Conservation (phyloP, 495 filamentous ascomycete genomes). For the Ramalina intermedia region DNA sequence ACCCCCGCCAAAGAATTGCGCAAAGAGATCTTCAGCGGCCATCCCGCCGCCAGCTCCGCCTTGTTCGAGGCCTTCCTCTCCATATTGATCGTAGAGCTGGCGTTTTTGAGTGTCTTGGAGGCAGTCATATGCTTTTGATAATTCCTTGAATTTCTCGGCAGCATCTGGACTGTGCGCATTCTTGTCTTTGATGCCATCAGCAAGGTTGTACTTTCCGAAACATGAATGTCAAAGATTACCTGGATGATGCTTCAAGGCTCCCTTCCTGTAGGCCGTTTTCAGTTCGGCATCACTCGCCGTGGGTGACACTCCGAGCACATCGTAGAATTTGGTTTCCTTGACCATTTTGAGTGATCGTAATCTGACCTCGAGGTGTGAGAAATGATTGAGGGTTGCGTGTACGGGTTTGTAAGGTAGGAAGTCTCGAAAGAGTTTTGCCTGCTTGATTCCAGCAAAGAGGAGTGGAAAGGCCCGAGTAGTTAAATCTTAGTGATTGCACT, state of each 20-base stretch:
- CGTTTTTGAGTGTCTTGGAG: conserved; percentile 88
- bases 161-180: conserved; percentile 87
- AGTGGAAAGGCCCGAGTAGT: too few relatives aligned
- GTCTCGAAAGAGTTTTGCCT: neutral
- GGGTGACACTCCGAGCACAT: conserved; percentile 63
- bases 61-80: conserved; percentile 85
- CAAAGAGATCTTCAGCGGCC: conserved; percentile 93
- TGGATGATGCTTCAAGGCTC: conserved; percentile 80
- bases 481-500: too few relatives aligned
- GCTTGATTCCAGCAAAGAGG: too few relatives aligned
- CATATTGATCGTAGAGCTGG: conserved; percentile 87
- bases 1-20: conserved; percentile 90
- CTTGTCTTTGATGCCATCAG: conserved; percentile 53
- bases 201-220: neutral
- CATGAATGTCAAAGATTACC: conserved; percentile 34
- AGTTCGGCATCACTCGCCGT: conserved; percentile 62
- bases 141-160: conserved; percentile 95
- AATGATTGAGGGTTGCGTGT: neutral
- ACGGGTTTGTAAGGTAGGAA: neutral
- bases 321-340: conserved; percentile 81
- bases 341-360: conserved; percentile 50
- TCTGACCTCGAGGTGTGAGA: neutral
- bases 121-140: conserved; percentile 88
- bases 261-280: conserved; percentile 82
- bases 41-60: conserved; percentile 74